Conservation (phyloP, 768 basidiomycete genomes). For the Tephrocybe rancida region DNA sequence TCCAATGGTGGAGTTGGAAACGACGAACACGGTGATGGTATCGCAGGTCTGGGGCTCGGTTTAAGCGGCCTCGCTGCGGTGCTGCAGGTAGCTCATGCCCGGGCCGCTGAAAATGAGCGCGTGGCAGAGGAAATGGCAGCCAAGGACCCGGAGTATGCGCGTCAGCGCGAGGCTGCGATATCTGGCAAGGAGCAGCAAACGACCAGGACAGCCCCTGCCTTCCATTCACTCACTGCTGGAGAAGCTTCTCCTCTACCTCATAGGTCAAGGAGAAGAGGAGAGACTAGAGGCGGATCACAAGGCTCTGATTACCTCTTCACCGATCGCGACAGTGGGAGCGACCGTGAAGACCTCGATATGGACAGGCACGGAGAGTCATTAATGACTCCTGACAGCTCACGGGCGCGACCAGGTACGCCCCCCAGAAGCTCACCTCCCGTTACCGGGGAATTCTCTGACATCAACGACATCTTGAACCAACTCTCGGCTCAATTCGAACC, state of each 20-base stretch:
- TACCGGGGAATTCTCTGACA: conserved; percentile 65
- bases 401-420: conserved; percentile 33
- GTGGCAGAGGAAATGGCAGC: conserved; percentile 43
- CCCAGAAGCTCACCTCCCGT: conserved; percentile 49
- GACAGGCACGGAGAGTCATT: conserved; percentile 27
- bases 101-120: conserved; percentile 50
- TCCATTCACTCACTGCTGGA: conserved; percentile 74
- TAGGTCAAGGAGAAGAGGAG: conserved; percentile 33
- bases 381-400: conserved; percentile 35
- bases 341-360: conserved; percentile 38
- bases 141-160: conserved; percentile 46
- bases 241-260: conserved; percentile 36
- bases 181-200: conserved; percentile 49
- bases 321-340: conserved; percentile 46
- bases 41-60: conserved; percentile 53
- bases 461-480: conserved; percentile 77
- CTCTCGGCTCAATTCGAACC: conserved; percentile 71
- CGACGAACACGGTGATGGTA: conserved; percentile 31
- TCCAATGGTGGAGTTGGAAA: conserved; percentile 26
- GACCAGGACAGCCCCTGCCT: conserved; percentile 75
- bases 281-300: conserved; percentile 44
- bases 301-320: conserved; percentile 60
- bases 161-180: conserved; percentile 45
- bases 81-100: conserved; percentile 75
- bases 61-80: conserved; percentile 75